Evolutionary conservation across 768 basidiomycete species (phyloP).

Genomic region (Lactifluus volemus): DNA sequence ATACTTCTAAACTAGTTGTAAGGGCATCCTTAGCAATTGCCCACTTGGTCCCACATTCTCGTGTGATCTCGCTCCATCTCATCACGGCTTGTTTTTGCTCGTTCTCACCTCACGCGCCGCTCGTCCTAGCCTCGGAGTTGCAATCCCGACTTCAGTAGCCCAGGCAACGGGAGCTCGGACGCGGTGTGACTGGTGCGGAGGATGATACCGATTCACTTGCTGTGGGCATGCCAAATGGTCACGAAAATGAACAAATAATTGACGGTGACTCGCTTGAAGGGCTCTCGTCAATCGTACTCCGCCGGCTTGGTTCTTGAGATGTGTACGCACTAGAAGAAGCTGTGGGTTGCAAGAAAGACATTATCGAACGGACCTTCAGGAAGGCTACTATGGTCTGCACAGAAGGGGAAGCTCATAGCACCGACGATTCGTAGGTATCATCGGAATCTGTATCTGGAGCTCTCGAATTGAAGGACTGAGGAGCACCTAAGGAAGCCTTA

Average conservation of each 20-base stretch:
- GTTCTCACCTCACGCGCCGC: no score
- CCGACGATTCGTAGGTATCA: constrained; percentile 68
- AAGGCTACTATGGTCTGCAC: constrained; percentile 38
- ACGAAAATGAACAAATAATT: constrained; percentile 29
- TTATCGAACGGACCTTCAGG: constrained; percentile 59
- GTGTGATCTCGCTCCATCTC: no score
- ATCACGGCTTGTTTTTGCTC: no score
- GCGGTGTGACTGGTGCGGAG: constrained; percentile 23
- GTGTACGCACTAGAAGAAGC: constrained; percentile 28
- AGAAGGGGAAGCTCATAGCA: constrained; percentile 65
- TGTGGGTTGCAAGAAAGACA: constrained; percentile 63
- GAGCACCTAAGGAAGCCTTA: background rate
- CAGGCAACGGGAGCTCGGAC: no score
- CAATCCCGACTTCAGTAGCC: no score
- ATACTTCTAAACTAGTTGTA: no score
- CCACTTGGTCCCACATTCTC: no score
- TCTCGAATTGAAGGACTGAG: constrained; percentile 32
- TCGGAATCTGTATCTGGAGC: constrained; percentile 51
- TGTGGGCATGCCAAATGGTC: constrained; percentile 34
- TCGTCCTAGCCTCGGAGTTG: no score
- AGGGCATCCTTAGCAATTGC: no score
- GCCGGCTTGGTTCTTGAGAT: constrained; percentile 19
- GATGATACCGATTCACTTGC: constrained; percentile 35
- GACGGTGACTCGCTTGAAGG: constrained; percentile 23
- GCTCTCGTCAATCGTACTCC: no score